Evolutionary conservation across 2,329 filamentous ascomycete genomes (phyloP), one percentile per base, ranked within the genome.

Genomic region (Nigrospora osmanthi): DNA sequence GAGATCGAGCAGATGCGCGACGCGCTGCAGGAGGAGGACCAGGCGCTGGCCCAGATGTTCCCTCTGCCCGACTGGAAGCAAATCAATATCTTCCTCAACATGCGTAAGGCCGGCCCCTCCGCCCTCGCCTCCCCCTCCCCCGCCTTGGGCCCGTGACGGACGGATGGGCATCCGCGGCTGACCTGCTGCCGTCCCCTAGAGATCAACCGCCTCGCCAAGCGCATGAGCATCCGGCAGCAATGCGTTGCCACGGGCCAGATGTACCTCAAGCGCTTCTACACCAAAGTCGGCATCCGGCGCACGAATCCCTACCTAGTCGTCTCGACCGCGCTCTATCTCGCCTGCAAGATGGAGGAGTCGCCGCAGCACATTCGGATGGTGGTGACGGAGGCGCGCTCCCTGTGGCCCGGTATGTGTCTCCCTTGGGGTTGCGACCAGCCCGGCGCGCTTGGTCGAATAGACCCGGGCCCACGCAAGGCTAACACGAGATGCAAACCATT

Each of bases 341-440:
- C 93, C 16, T 95, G 89, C 70, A 98, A 98, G 68, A 95, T 95
- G 81, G 93, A 98, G 64, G 93, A 98, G 65, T 90, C 84, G 42
- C 93, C 93, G 3, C 91, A 97, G 63, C 93, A 98, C 63, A 97
- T 98, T 57, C 81, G 93, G 30, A 78, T 95, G 51, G 84, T 98
- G 47, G 83, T 93, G 11, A 84, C 81, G 39, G 93, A 98, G 64
- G 89, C 90, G 4, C 82, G 89, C 32, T 80, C 85, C 47, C 75
- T 94, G 48, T 95, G 89, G 88, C 83, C 87, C 57, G 78, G 80
- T 80, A 70, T 40, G 64, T 53, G 36, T 28, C 40, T 28, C 39
- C 23, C 35, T 16, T 28, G 38, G 35, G n/a, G 34, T 16, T 15
- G 7, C n/a, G 5, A 38, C 17, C 3, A 31, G 12, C 12, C 13